Evolutionary conservation across 352 stramenopile genomes (phyloP), one percentile per base, ranked within the genome.

Genomic region (Phytophthora idaei): DNA sequence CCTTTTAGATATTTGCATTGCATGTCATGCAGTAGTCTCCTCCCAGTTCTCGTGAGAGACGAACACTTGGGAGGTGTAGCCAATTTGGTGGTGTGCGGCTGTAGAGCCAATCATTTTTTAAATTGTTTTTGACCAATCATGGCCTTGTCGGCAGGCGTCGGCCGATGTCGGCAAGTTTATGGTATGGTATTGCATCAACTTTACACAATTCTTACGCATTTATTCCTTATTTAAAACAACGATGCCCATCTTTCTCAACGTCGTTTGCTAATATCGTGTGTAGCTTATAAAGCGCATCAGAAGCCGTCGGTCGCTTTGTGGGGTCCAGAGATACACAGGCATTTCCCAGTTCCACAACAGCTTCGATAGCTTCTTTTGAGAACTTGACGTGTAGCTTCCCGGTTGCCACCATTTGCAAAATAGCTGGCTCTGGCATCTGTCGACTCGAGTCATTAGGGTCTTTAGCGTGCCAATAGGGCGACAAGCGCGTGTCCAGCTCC

Each of bases 371-470:
- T 27, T 55, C 17, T 27, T 64, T 52, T 11, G 77, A 82, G 36
- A 87, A 83, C 47, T 74, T 55, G 9, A 80, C 65, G 15, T 64
- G 69, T n/a, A 89, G 39, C 39, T 78, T 80, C 2, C 80, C 80
- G 4, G 73, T 61, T 7, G 74, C 70, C 11, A 84, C 76, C 46
- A 87, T 62, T 59, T 87, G 76, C 32, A 87, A 34, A 17, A 89
- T 71, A 1, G 69, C 78, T 25, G 71, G 65, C 32, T 85, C 74
- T 0, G 74, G 65, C 69, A 80, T 59, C 21, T 59, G 48, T 28
- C 65, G 51, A 28, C 44, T 70, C 3, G 69, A 63, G 49, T 71
- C 69, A 27, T 51, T 68, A 1, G 57, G 57, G 48, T 78, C 65
- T 57, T 76, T 77, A 14, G 45, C 54, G 15, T 76, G 36, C 59